These are phyloP conservation scores for Capsella bursapastoris DNA, from an alignment of 345 rosid species.

Conservation along the genomic window DNA sequence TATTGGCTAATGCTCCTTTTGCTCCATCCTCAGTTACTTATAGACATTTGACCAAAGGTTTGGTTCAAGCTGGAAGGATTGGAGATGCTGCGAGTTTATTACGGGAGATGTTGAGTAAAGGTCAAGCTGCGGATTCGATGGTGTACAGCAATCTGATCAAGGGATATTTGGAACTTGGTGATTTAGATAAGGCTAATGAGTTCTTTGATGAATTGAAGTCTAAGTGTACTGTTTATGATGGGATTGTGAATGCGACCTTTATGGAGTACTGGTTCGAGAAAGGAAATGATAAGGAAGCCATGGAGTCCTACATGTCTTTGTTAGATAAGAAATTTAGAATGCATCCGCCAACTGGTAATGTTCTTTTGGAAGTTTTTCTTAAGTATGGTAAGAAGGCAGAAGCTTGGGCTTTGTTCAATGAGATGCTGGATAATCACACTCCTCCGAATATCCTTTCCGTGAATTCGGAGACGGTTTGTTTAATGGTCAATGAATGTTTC, in stretches of 20 bases:
- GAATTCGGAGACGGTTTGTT: slow-evolving; percentile 81
- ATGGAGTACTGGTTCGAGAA: slow-evolving; percentile 98
- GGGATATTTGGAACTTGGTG: slow-evolving; percentile 77
- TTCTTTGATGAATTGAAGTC: slow-evolving; percentile 83
- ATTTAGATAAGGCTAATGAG: slow-evolving; percentile 83
- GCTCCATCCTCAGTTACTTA: slow-evolving; percentile 83
- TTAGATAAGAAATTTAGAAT: slow-evolving; percentile 78
- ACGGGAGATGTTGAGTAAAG: slow-evolving; percentile 86
- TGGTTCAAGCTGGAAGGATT: slow-evolving; percentile 75
- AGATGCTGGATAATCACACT: slow-evolving; percentile 88
- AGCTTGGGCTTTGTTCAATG: slow-evolving; percentile 75
- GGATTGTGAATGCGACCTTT: slow-evolving; percentile 78
- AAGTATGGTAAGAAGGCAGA: slow-evolving; percentile 68
- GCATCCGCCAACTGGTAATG: slow-evolving; percentile 85
- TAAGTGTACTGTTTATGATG: slow-evolving; percentile 88
- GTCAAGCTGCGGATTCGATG: slow-evolving; percentile 92
- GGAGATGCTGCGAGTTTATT: slow-evolving; percentile 80
- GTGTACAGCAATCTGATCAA: slow-evolving; percentile 80
- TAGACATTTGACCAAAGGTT: slow-evolving; percentile 92
- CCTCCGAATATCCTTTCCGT: slow-evolving; percentile 81
- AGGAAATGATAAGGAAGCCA: slow-evolving; percentile 82
- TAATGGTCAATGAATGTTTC: slow-evolving; percentile 94
- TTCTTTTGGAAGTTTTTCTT: slow-evolving; percentile 77
- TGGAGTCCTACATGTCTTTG: slow-evolving; percentile 79
- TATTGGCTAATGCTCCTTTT: slow-evolving; percentile 77